A percentile compares a stretch with the other conserved stretches of the same genome.
These are phyloP conservation scores for Tilletia indica DNA, from an alignment of 1,284 basidiomycete genomes.

Conservation along the genomic window DNA sequence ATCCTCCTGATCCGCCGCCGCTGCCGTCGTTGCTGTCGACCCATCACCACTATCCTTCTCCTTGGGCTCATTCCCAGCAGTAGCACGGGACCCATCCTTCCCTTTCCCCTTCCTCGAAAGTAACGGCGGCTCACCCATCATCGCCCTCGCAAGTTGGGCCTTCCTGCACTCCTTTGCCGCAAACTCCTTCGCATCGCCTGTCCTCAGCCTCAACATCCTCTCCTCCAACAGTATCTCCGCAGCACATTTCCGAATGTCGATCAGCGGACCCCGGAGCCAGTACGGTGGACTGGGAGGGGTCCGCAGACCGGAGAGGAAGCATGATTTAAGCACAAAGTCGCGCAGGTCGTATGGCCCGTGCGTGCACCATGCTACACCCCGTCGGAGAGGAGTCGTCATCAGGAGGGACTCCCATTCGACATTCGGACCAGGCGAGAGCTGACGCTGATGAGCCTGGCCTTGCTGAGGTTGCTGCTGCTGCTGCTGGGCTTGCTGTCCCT, in stretches of 20 bases:
- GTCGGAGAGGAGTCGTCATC: constrained; percentile 16
- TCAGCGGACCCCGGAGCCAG: constrained; percentile 39
- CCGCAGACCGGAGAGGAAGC: constrained; percentile 65
- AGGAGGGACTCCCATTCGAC: constrained; percentile 6
- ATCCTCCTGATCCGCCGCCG: not conserved
- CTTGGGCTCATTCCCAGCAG: not conserved
- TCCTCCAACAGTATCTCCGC: constrained; percentile 33
- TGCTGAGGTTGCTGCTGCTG: not conserved
- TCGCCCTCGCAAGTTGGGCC: not conserved
- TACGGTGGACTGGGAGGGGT: constrained; percentile 26
- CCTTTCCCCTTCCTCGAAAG: constrained; percentile 23
- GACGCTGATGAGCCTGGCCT: not conserved
- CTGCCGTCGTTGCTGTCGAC: not conserved
- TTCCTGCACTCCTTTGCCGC: constrained; percentile 1
- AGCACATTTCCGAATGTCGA: constrained; percentile 55
- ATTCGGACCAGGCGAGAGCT: not conserved
- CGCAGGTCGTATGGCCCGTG: constrained; percentile 67
- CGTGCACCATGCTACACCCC: constrained; percentile 59
- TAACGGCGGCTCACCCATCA: constrained; percentile 20
- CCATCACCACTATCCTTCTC: not conserved
- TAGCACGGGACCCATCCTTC: too few relatives aligned
- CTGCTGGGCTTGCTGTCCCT: not conserved
- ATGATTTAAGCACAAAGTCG: constrained; percentile 73
- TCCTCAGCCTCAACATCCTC: constrained; percentile 21
- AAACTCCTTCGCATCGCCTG: constrained; percentile 11